A percentile compares a stretch with the other conserved stretches of the same genome.
These are phyloP conservation scores for Ascochyta clinopodiicola DNA, from an alignment of 2,329 filamentous ascomycete species.

Conservation along the genomic window DNA sequence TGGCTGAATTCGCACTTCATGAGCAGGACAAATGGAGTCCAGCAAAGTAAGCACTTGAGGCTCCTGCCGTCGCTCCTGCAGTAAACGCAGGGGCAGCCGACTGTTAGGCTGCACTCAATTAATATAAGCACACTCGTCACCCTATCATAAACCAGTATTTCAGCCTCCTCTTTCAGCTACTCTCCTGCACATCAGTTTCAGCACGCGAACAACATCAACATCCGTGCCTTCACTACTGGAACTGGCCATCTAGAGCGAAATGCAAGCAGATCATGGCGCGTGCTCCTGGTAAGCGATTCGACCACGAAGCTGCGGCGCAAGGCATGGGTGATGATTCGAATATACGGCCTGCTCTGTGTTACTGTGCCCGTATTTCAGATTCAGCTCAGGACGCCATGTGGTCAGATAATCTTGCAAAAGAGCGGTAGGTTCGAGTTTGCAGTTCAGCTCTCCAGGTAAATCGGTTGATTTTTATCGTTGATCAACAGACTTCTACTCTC, in stretches of 20 bases:
- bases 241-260: neutral
- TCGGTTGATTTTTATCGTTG: neutral
- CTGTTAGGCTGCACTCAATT: neutral
- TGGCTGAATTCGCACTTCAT: neutral
- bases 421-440: neutral
- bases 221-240: neutral
- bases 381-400: conserved; percentile 11
- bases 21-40: neutral
- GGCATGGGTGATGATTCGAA: neutral
- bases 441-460: neutral
- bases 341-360: neutral
- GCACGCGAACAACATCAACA: neutral
- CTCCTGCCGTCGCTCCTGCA: neutral
- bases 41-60: neutral
- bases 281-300: neutral
- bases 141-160: neutral
- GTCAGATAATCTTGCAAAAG: neutral
- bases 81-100: conserved; percentile 1
- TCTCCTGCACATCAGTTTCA: neutral
- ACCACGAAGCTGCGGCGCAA: neutral
- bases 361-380: conserved; percentile 1
- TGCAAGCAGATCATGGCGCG: neutral
- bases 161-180: conserved; percentile 8
- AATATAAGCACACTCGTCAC: neutral
- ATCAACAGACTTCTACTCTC: neutral